phyloP scores from a whole-genome alignment of 228 moss, liverwort and hornwort species.

The Sphagnum magellanicum region DNA sequence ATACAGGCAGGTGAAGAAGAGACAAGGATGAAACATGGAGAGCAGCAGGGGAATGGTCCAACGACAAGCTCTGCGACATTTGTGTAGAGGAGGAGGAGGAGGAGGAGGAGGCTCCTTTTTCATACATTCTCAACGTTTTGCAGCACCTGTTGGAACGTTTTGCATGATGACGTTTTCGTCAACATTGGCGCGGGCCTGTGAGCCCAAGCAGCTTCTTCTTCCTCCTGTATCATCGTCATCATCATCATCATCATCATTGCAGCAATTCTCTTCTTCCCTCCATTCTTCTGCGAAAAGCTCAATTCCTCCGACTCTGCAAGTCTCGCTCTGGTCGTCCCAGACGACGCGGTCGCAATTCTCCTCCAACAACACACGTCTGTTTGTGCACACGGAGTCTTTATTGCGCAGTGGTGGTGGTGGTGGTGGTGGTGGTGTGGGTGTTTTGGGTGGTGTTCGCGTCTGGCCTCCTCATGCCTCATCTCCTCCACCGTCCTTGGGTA shows the following conservation, averaged over 20 bases:
- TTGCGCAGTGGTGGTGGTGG: constrained; percentile 7
- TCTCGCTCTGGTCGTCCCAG: neutral
- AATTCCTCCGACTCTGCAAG: too few relatives aligned
- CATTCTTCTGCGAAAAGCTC: too few relatives aligned
- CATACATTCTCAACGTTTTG: constrained; percentile 13
- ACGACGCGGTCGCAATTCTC: constrained; percentile 15
- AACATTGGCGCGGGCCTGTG: constrained; percentile 9
- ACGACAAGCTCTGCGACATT: constrained; percentile 38
- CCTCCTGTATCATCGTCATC: too few relatives aligned
- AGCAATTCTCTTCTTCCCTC: too few relatives aligned
- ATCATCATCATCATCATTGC: too few relatives aligned
- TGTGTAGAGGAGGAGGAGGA: constrained; percentile 34
- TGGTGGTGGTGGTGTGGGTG: too few relatives aligned
- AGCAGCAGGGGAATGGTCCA: constrained; percentile 52
- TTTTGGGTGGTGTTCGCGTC: constrained; percentile 10
- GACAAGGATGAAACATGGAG: constrained; percentile 41
- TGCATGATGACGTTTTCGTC: constrained; percentile 12
- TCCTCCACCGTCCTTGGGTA: constrained; percentile 23
- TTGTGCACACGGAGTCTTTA: constrained; percentile 11
- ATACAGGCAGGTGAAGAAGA: neutral
- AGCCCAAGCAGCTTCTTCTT: constrained; percentile 13
- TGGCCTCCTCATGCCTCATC: neutral
- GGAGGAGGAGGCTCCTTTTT: constrained; percentile 36
- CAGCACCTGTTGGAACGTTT: constrained; percentile 24
- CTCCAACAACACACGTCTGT: constrained; percentile 10